Conservation (phyloP, 257 asterid species). For the Anisodus tanguticus region DNA sequence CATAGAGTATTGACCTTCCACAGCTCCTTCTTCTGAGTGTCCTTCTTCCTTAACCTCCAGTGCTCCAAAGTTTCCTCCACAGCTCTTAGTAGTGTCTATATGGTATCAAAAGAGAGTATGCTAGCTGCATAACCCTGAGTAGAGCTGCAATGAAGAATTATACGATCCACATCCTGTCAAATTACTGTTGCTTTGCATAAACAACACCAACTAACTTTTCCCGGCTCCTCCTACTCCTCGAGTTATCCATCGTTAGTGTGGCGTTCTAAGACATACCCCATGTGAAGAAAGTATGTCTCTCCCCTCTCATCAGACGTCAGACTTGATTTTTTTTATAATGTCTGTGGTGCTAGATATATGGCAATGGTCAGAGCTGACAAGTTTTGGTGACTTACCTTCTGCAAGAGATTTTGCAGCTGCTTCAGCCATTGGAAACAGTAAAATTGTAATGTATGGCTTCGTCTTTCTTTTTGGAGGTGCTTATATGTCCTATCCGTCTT, state of each 20-base stretch:
- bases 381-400: conserved; percentile 97
- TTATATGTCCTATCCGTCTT: conserved; percentile 33
- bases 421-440: conserved; percentile 86
- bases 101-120: background rate
- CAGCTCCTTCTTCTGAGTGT: background rate
- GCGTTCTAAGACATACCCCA: background rate
- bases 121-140: conserved; percentile 19
- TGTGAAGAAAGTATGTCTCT: conserved; percentile 3
- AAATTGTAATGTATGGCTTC: conserved; percentile 78
- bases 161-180: background rate
- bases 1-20: background rate
- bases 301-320: background rate
- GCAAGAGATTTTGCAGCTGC: conserved; percentile 97
- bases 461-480: conserved; percentile 28
- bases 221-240: background rate
- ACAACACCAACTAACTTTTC: background rate
- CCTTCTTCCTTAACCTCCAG: conserved; percentile 6
- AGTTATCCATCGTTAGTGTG: background rate
- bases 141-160: background rate
- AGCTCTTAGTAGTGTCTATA: background rate
- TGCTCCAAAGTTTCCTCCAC: background rate
- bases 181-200: conserved; percentile 1
- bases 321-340: background rate
- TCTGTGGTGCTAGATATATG: conserved; percentile 66
- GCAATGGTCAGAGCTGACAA: conserved; percentile 99